These are phyloP conservation scores for Parachaetomium inaequale DNA, from an alignment of 495 filamentous ascomycete species.

Conservation along the genomic window DNA sequence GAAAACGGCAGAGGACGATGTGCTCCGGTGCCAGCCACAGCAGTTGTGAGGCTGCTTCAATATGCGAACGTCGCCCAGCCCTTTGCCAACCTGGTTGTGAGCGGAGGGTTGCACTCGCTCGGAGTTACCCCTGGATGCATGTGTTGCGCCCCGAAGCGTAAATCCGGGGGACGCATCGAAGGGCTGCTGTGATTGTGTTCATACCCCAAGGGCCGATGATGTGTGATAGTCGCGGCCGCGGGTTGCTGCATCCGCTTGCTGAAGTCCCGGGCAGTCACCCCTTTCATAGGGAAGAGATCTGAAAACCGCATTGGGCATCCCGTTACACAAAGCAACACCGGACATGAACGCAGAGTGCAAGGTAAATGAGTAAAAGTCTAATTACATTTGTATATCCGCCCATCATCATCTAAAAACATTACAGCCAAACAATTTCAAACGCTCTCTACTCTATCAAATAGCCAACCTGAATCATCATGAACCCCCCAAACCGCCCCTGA, in stretches of 20 bases:
- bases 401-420: not conserved
- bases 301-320: too few relatives aligned
- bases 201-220: not conserved
- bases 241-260: too few relatives aligned
- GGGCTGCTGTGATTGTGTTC: not conserved
- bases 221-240: too few relatives aligned
- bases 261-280: too few relatives aligned
- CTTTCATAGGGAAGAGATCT: too few relatives aligned
- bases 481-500: not conserved
- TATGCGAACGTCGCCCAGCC: not conserved
- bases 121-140: not conserved
- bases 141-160: not conserved
- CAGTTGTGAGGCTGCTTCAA: not conserved
- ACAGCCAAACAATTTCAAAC: not conserved
- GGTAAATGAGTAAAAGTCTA: not conserved
- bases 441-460: not conserved
- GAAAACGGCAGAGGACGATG: not conserved
- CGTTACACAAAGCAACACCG: not conserved
- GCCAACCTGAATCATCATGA: not conserved
- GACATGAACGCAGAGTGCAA: not conserved
- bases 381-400: constrained; percentile 1
- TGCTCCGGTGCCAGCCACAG: not conserved
- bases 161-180: not conserved
- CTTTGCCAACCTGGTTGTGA: not conserved
- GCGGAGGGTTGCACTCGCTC: not conserved